Evolutionary conservation across 2,329 filamentous ascomycete species (phyloP).

Genomic region (Colletotrichum abscissum): DNA sequence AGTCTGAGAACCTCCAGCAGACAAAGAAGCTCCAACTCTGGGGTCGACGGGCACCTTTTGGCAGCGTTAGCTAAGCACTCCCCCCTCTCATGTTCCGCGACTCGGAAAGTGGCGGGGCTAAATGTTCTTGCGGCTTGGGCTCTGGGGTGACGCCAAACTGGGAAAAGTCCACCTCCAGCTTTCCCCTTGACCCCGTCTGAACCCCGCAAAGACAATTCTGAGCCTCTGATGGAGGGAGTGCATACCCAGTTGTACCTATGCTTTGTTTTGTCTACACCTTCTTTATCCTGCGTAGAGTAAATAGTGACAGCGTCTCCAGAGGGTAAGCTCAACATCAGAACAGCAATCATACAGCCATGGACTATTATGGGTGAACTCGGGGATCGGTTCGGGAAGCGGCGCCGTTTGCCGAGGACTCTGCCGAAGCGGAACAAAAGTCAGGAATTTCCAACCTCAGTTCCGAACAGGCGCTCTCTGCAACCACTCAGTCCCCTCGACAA

Average conservation of each 20-base stretch:
- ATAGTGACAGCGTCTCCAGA: not conserved
- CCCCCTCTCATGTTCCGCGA: slow-evolving; percentile 28
- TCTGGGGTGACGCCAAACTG: slow-evolving; percentile 8
- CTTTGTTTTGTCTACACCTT: not conserved
- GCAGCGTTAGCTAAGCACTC: not conserved
- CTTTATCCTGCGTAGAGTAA: not conserved
- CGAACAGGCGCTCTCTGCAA: not conserved
- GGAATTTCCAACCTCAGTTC: not conserved
- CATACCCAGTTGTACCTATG: not conserved
- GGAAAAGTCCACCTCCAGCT: slow-evolving; percentile 16
- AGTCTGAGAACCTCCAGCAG: not conserved
- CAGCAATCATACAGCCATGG: not conserved
- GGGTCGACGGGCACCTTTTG: not conserved
- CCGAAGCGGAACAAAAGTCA: slow-evolving; percentile 14
- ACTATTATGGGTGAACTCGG: not conserved
- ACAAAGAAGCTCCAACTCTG: too few species aligned
- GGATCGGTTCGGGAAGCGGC: slow-evolving; percentile 20
- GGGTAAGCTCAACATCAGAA: not conserved
- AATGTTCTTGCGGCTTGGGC: slow-evolving; percentile 32
- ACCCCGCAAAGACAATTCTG: slow-evolving; percentile 25
- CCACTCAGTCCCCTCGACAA: not conserved
- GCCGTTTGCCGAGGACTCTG: slow-evolving; percentile 29
- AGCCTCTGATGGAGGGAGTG: not conserved
- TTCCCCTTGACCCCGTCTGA: slow-evolving; percentile 14
- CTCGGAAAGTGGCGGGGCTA: slow-evolving; percentile 37